Evolutionary conservation across 1,284 basidiomycete genomes (phyloP), one percentile per base, ranked within the genome.

Genomic region (Fomitopsis palustris): DNA sequence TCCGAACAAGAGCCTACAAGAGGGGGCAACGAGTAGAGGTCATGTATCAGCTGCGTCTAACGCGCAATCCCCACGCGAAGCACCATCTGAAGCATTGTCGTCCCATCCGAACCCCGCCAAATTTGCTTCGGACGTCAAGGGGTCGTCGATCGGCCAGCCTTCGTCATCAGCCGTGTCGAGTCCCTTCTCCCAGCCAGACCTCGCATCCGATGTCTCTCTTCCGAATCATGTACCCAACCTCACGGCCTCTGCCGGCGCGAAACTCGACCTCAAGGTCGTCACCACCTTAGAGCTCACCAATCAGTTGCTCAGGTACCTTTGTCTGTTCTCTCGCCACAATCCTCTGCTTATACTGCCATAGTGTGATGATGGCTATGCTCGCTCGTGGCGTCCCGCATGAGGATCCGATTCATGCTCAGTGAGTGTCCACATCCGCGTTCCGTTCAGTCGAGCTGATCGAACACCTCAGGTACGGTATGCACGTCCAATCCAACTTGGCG

Each of bases 401-500:
- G n/a, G 84, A 89, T 61, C 68, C 77, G 2, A 77, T 79, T 49
- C 85, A 80, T 66, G 75, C 78, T 62, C 80, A 84, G 88, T 90
- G 63, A 66, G 86, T 78, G 9, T 54, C 41, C 52, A 43, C 37
- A 12, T 21, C 17, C 31, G n/a, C 2, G 21, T 8, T n/a, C 35
- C 55, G 55, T 58, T 41, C 56, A 39, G 27, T 45, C 21, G 54
- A n/a, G 56, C 62, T 62, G 65, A 29, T 38, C 39, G 55, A 54
- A 61, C 37, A 55, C 42, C 52, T 33, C 64, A 90, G 87, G 68
- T 88, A 82, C 70, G 70, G 79, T 5, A 57, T 58, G 19, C 81
- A 87, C 59, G 71, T 90, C 42, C 83, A 89, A 65, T 78, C 82
- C 29, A 90, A 90, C 69, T 75, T 91, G 10, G 75, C 79, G 1